These are phyloP conservation scores for Flaveria trinervia DNA, from an alignment of 129 eudicot genomes.

Conservation along the genomic window DNA sequence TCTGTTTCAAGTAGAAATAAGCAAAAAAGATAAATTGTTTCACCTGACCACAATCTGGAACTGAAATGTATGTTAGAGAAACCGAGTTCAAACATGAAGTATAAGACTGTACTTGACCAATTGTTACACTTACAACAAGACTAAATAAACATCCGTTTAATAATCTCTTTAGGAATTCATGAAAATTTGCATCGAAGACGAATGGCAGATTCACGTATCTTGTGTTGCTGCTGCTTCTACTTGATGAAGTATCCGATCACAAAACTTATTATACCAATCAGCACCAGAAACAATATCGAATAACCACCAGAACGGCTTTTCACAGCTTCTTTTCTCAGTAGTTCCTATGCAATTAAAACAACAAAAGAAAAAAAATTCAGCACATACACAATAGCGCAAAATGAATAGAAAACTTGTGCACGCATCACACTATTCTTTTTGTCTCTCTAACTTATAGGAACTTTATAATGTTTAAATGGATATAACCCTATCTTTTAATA, in stretches of 20 bases:
- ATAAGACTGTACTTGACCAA: constrained; percentile 15
- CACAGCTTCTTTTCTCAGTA: constrained; percentile 55
- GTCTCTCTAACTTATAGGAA: no score
- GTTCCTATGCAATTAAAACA: constrained; percentile 47
- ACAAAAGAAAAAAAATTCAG: not conserved
- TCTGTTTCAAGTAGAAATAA: not conserved
- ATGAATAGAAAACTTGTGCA: not conserved
- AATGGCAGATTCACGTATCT: constrained; percentile 24
- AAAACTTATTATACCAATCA: constrained; percentile 62
- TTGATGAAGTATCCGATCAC: constrained; percentile 68
- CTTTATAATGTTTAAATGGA: no score
- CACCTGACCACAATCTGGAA: not conserved
- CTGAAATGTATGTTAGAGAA: not conserved
- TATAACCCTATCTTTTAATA: no score
- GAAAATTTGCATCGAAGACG: constrained; percentile 24
- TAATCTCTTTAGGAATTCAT: constrained; percentile 16
- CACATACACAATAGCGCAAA: not conserved
- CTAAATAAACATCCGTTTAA: constrained; percentile 31
- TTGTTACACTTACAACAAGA: constrained; percentile 31
- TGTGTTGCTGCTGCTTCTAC: constrained; percentile 31
- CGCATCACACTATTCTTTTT: no score
- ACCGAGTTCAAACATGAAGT: constrained; percentile 11
- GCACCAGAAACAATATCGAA: constrained; percentile 49
- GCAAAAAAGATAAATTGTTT: constrained; percentile 2
- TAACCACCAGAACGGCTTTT: constrained; percentile 51